These are phyloP conservation scores for Voacanga thouarsii DNA, from an alignment of 257 asterid species.

Conservation along the genomic window DNA sequence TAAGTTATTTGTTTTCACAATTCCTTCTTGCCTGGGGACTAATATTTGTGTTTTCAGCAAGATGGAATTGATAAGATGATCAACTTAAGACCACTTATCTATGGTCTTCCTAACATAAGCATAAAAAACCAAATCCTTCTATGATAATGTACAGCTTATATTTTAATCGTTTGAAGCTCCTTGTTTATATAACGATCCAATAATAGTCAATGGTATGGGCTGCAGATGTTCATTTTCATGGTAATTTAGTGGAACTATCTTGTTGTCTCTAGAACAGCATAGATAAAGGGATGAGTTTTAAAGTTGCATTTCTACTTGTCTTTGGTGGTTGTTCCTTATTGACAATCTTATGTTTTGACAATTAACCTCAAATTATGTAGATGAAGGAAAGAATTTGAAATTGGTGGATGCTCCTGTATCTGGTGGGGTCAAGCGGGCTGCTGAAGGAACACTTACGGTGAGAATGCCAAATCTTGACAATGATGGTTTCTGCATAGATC, in stretches of 20 bases:
- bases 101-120: background rate
- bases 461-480: constrained; percentile 25
- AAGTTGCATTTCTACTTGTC: background rate
- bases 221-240: background rate
- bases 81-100: background rate
- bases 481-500: constrained; percentile 1
- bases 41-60: background rate
- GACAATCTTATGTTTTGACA: background rate
- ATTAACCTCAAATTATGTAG: constrained; percentile 31
- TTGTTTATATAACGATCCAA: background rate
- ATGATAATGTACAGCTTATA: background rate
- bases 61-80: background rate
- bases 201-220: background rate
- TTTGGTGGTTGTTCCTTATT: background rate
- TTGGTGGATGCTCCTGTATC: constrained; percentile 99
- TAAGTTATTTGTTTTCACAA: background rate
- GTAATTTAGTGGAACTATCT: background rate
- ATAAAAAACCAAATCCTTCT: background rate
- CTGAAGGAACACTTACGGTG: constrained; percentile 92
- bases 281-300: background rate
- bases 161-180: constrained; percentile 3
- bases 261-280: background rate
- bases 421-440: constrained; percentile 95
- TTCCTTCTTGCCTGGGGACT: background rate
- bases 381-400: constrained; percentile 68